Percentiles rank a stretch among this genome's conserved stretches.
Conservation (phyloP, 177 flowering plant species). For the Vitis hybrid region DNA sequence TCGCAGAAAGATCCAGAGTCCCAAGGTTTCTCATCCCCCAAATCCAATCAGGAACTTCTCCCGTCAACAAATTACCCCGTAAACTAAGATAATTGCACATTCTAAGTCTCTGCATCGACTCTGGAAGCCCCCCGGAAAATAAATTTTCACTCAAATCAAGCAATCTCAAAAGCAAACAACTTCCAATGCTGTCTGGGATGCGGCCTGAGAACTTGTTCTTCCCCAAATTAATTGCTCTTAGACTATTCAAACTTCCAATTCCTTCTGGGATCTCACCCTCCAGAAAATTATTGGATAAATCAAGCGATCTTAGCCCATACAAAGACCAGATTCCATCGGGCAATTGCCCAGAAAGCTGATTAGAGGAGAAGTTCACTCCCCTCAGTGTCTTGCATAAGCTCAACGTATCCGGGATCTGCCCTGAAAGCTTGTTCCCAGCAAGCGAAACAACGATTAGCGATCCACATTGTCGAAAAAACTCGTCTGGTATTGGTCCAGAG, state of each 20-base stretch:
- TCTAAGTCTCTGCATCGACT: slow-evolving; percentile 58
- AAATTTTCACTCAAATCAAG: slow-evolving; percentile 72
- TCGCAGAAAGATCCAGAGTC: slow-evolving; percentile 43
- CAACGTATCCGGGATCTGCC: slow-evolving; percentile 66
- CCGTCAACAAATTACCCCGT: slow-evolving; percentile 54
- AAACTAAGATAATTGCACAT: slow-evolving; percentile 53
- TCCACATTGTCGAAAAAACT: slow-evolving; percentile 73
- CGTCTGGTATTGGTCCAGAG: slow-evolving; percentile 71
- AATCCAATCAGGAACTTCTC: slow-evolving; percentile 79
- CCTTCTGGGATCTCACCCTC: slow-evolving; percentile 72
- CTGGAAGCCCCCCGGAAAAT: slow-evolving; percentile 67
- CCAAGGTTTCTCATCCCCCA: slow-evolving; percentile 62
- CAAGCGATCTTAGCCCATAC: slow-evolving; percentile 58
- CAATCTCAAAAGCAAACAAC: slow-evolving; percentile 46
- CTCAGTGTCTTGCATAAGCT: slow-evolving; percentile 52
- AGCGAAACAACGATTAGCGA: slow-evolving; percentile 59
- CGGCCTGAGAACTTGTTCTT: slow-evolving; percentile 61
- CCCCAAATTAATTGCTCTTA: slow-evolving; percentile 49
- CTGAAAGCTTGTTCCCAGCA: slow-evolving; percentile 64
- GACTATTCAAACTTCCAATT: slow-evolving; percentile 42
- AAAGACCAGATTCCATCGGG: slow-evolving; percentile 65
- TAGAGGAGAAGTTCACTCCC: slow-evolving; percentile 62
- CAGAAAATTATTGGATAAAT: slow-evolving; percentile 71
- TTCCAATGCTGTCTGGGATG: slow-evolving; percentile 72
- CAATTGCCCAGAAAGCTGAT: slow-evolving; percentile 66